Conservation (phyloP, 2,329 filamentous ascomycete genomes). For the Fonsecaea pedrosoi region DNA sequence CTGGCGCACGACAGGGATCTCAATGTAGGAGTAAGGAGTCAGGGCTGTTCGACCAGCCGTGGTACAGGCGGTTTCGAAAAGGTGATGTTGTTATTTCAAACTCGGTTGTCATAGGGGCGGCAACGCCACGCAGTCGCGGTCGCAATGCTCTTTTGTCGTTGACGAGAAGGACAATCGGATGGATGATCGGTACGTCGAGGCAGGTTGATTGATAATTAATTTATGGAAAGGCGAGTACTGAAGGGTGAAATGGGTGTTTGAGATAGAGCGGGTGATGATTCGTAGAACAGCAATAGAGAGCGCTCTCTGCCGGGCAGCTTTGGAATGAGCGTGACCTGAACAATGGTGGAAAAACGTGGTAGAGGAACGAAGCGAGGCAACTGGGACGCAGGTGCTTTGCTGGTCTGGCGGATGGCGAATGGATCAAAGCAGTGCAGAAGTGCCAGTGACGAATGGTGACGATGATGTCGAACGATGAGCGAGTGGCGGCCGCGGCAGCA, state of each 20-base stretch:
- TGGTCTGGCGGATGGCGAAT: constrained; percentile 6
- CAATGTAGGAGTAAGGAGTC: neutral
- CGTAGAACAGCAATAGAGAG: neutral
- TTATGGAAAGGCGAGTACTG: constrained; percentile 7
- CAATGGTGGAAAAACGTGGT: constrained; percentile 21
- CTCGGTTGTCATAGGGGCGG: constrained; percentile 20
- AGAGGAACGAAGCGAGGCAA: constrained; percentile 22
- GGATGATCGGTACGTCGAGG: constrained; percentile 12
- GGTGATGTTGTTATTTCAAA: constrained; percentile 18
- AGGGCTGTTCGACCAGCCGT: neutral
- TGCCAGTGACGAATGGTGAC: constrained; percentile 22
- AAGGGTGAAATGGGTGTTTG: constrained; percentile 14
- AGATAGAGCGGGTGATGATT: constrained; percentile 22
- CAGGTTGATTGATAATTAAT: constrained; percentile 14
- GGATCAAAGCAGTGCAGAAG: constrained; percentile 2
- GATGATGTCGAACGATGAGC: constrained; percentile 20
- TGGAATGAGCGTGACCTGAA: constrained; percentile 24
- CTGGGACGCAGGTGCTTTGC: constrained; percentile 22
- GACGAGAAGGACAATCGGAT: constrained; percentile 13
- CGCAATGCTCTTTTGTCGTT: constrained; percentile 13
- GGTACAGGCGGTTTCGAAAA: constrained; percentile 9
- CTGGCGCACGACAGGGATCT: constrained; percentile 12
- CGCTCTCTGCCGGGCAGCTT: neutral
- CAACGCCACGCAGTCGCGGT: constrained; percentile 27
- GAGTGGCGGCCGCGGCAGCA: constrained; percentile 17